Base-by-base conservation (phyloP, 2,329 filamentous ascomycete species). In the Sarocladium kiliense region DNA sequence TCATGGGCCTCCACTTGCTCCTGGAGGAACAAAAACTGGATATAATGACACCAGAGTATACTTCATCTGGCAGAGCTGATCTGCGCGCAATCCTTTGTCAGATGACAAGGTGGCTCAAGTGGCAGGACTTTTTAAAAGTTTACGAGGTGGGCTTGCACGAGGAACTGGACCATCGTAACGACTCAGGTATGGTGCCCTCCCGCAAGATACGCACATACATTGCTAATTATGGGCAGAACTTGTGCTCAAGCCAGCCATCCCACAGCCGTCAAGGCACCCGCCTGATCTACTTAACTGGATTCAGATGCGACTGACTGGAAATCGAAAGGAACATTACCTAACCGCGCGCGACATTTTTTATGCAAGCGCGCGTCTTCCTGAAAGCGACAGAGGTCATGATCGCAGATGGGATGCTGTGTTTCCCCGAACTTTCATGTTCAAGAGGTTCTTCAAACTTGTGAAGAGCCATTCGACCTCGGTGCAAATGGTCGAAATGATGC, bases 1-100 rank as follows among this genome's bases (percentile, higher is more conserved):
- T 93, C 36, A 75, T 95, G 60, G 87, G 83, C 1, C 75, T 99
- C 12, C 94, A 99, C 71, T 76, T 97, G 2, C 75, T 96, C n/a
- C 80, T 88, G 0, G 93, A 99, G 68, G 94, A 99, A 67, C 80
- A 88, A 59, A 97, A 96, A 66, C 79, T 99, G 1, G 84, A 89
- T 58, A 80, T 86, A 3, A 75, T 77, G 58, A 69, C 70, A 0
- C 71, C 76, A 0, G 76, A 78, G 53, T 71, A 73, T 37, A 60
- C 64, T 2, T 74, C 75, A 3, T 72, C 74, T 0, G 73, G 77
- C 0, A 71, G 74, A 25, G 67, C 70, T 10, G 76, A 81, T 49
- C 63, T 97, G 21, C 82, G 84, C n/a, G 85, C 88, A 16, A 69
- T 97, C 2, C 74, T 97, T 42, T 85, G 87, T 45, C 93, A 97